phyloP scores from a whole-genome alignment of 441 rosid species.

The Erodium moschatum region DNA sequence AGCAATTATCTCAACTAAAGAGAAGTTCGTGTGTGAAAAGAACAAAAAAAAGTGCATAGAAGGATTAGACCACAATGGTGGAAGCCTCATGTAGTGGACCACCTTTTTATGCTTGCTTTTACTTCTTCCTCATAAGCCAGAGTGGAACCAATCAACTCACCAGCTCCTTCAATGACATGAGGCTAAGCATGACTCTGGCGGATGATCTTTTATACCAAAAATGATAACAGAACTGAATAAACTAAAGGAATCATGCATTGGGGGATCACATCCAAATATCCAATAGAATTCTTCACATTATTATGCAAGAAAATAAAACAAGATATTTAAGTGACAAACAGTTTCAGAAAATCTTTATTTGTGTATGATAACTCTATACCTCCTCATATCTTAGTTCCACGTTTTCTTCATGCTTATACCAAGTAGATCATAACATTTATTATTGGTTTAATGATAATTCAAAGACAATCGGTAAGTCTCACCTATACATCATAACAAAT shows the following conservation, averaged over 20 bases:
- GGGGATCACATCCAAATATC: not conserved
- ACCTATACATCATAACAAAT: not conserved
- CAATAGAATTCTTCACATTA: not conserved
- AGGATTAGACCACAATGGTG: not conserved
- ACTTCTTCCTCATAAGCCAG: not conserved
- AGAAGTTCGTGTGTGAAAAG: not conserved
- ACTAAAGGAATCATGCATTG: not conserved
- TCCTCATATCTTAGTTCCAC: not conserved
- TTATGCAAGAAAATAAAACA: not conserved
- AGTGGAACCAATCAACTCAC: not conserved
- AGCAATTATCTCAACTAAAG: not conserved
- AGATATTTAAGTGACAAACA: not conserved
- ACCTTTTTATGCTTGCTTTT: not conserved
- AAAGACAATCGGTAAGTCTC: not conserved
- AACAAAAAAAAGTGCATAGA: not conserved
- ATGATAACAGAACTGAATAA: not conserved
- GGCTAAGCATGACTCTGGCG: not conserved
- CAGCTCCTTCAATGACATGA: not conserved
- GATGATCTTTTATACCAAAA: not conserved
- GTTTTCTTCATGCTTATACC: not conserved
- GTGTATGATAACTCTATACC: not conserved
- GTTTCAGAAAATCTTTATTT: not conserved
- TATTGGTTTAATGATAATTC: not conserved
- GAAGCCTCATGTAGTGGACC: not conserved
- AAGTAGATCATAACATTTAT: not conserved